Evolutionary conservation across 2,329 filamentous ascomycete species (phyloP), one percentile per base, ranked within the genome.

Genomic region (Knufia petricola): DNA sequence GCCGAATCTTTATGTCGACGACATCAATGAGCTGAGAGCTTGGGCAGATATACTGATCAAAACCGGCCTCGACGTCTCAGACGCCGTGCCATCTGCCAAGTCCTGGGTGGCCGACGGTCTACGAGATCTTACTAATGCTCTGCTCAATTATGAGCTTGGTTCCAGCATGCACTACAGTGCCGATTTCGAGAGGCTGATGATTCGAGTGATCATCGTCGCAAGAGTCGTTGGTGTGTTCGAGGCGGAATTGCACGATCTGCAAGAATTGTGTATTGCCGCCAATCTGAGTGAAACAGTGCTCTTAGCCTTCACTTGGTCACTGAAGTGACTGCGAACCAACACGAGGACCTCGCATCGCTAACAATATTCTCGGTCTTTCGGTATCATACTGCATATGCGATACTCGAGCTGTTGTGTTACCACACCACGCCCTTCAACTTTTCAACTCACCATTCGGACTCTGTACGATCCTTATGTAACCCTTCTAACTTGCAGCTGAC

Each of bases 1-100:
- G 63, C 88, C 94, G 63, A 98, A 98, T 62, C 74, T 95, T n/a
- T 96, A 87, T 64, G 71, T 90, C 43, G 90, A 96, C 63, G 82
- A 88, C 57, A 78, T 87, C 4, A 74, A 81, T 41, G 89, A 95
- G 63, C 73, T 81, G 2, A 67, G 73, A 15, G 63, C 79, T n/a
- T 95, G 88, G 87, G 67, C 74, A 0, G 64, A 63, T 13, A 68
- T 78, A 2, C 66, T 85, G 24, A 52, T 57, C 4, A 51, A 56
- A 0, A 34, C 30, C 4, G 36, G 38, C n/a, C 17, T 41, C 23
- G 20, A 17, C 9, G 17, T 52, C 3, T 21, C 38, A 15, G 30
- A 20, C 7, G 30, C 48, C 7, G 31, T 50, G 3, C 41, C 59
- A 3, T 34, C 48, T 2, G 51, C 64, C 2, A 40, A 53, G 0